Percentiles rank a stretch among this genome's conserved stretches.
These are phyloP conservation scores for Arthrobotrys entomopaga DNA, from an alignment of 2,329 filamentous ascomycete genomes.

Conservation along the genomic window DNA sequence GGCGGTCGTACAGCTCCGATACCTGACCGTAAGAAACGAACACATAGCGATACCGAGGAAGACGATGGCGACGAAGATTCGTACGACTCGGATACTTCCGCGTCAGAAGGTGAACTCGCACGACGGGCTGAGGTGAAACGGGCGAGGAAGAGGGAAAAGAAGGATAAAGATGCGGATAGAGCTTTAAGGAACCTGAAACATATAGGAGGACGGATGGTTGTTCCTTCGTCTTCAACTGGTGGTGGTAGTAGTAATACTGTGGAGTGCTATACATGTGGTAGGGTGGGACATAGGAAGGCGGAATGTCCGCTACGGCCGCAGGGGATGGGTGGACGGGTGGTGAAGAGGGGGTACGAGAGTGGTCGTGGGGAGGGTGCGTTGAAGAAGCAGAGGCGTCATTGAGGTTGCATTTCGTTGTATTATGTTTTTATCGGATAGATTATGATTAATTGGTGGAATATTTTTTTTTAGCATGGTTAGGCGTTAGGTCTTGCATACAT, in stretches of 20 bases:
- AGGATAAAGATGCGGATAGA: conserved; percentile 33
- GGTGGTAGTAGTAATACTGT: not conserved
- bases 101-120: conserved; percentile 19
- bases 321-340: conserved; percentile 1
- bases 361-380: conserved; percentile 9
- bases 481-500: not conserved
- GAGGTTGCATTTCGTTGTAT: not conserved
- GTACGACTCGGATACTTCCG: conserved; percentile 10
- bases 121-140: conserved; percentile 35
- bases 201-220: conserved; percentile 26
- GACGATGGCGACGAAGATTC: conserved; percentile 3
- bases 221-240: not conserved
- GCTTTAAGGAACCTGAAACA: conserved; percentile 26
- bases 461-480: conserved; percentile 17
- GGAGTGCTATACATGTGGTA: conserved; percentile 28
- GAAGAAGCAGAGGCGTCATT: conserved; percentile 41
- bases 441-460: not conserved
- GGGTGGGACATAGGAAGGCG: conserved; percentile 25
- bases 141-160: conserved; percentile 15
- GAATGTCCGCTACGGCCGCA: conserved; percentile 24
- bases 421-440: no score
- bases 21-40: conserved; percentile 18
- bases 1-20: conserved; percentile 36
- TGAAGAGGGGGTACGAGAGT: conserved; percentile 16
- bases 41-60: not conserved